These are phyloP conservation scores for Chlamydomonas reinhardtii DNA, from an alignment of 163 green algal species.

Conservation along the genomic window DNA sequence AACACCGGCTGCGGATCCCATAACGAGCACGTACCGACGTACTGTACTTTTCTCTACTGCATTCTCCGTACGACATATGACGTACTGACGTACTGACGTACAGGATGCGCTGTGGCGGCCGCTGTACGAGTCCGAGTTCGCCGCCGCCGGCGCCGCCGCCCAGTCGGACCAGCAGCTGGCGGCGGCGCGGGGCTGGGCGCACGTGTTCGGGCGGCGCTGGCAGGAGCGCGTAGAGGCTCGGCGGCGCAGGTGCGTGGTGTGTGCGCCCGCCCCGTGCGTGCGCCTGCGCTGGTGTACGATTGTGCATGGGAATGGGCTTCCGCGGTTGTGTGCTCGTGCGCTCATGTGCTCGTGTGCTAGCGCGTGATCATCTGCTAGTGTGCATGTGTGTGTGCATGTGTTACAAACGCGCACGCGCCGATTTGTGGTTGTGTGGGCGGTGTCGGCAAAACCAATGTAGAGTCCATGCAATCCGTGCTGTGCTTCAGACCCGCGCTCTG, in stretches of 20 bases:
- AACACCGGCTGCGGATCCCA: too few relatives aligned
- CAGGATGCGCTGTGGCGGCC: slow-evolving; percentile 31
- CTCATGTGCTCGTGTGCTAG: too few relatives aligned
- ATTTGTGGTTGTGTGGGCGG: too few relatives aligned
- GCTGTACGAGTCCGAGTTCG: slow-evolving; percentile 35
- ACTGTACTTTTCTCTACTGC: too few relatives aligned
- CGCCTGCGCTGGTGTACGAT: background rate
- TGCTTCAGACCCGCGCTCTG: too few relatives aligned
- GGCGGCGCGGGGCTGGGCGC: slow-evolving; percentile 11
- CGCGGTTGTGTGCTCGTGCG: background rate
- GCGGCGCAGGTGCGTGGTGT: background rate
- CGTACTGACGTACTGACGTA: too few relatives aligned
- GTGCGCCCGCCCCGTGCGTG: background rate
- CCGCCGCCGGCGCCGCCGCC: background rate
- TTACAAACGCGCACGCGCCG: too few relatives aligned
- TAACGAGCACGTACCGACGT: too few relatives aligned
- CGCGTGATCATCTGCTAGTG: background rate
- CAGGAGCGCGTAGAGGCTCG: slow-evolving; percentile 1
- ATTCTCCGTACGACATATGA: too few relatives aligned
- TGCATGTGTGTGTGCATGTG: too few relatives aligned
- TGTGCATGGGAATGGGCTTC: background rate
- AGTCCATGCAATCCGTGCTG: too few relatives aligned
- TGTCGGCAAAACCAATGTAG: too few relatives aligned
- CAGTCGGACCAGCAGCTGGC: slow-evolving; percentile 11
- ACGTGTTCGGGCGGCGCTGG: slow-evolving; percentile 20